Evolutionary conservation across 1,284 basidiomycete genomes (phyloP).

Genomic region (Veloporphyrellus conicus): DNA sequence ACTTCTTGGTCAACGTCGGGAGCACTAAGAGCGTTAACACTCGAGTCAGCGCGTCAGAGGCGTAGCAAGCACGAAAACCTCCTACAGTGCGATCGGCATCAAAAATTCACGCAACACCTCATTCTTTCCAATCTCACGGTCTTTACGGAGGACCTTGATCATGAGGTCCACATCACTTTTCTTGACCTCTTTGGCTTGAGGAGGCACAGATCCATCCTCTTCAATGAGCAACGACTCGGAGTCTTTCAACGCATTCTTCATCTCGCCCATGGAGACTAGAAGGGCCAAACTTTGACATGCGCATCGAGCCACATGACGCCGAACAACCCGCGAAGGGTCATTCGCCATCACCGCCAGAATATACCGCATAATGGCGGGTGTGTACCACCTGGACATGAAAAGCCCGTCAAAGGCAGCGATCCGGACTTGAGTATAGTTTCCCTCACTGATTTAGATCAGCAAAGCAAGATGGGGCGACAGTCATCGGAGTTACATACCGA

Average conservation of each 20-base stretch:
- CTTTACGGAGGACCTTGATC: slow-evolving; percentile 79
- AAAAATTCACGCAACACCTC: slow-evolving; percentile 74
- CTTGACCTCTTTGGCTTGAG: slow-evolving; percentile 69
- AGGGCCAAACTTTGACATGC: slow-evolving; percentile 87
- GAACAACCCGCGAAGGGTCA: slow-evolving; percentile 80
- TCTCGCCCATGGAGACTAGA: slow-evolving; percentile 84
- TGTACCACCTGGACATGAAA: slow-evolving; percentile 86
- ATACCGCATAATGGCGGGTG: slow-evolving; percentile 81
- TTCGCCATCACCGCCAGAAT: slow-evolving; percentile 85
- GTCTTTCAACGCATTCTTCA: slow-evolving; percentile 74
- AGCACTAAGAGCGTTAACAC: slow-evolving; percentile 42
- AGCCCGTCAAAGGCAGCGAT: slow-evolving; percentile 91
- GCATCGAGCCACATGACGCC: slow-evolving; percentile 81
- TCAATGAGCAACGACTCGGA: slow-evolving; percentile 74
- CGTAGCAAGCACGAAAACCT: slow-evolving; percentile 17
- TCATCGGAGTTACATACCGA: slow-evolving; percentile 49
- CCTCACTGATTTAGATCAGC: slow-evolving; percentile 58
- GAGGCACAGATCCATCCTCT: slow-evolving; percentile 72
- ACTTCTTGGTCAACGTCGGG: slow-evolving; percentile 80
- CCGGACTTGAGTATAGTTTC: slow-evolving; percentile 89
- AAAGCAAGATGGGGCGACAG: background rate
- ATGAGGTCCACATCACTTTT: slow-evolving; percentile 77
- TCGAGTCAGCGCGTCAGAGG: slow-evolving; percentile 8
- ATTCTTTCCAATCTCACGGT: slow-evolving; percentile 81
- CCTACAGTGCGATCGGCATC: slow-evolving; percentile 77